Evolutionary conservation across 2,329 filamentous ascomycete species (phyloP).

Genomic region (Cladosporium halotolerans): DNA sequence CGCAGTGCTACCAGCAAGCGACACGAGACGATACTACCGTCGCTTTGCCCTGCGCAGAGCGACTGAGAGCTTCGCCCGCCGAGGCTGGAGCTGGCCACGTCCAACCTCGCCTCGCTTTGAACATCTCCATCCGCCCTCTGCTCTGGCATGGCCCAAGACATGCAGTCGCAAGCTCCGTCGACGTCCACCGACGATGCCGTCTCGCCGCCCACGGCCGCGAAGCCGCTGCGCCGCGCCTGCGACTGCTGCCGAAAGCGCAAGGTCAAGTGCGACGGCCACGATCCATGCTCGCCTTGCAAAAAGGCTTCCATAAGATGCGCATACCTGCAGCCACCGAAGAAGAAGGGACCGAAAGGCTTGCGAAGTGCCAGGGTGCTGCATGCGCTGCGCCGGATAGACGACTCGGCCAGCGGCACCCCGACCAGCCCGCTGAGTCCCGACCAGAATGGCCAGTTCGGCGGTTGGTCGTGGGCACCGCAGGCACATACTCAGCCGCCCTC

Average conservation of each 20-base stretch:
- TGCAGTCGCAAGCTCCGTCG: neutral
- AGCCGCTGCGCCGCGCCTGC: constrained; percentile 28
- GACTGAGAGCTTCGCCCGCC: too few relatives aligned
- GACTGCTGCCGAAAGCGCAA: constrained; percentile 34
- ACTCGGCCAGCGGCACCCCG: constrained; percentile 22
- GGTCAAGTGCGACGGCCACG: constrained; percentile 29
- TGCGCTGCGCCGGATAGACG: constrained; percentile 29
- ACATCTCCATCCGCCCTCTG: too few relatives aligned
- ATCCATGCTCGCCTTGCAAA: constrained; percentile 30
- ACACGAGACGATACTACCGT: neutral
- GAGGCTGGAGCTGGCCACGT: too few relatives aligned
- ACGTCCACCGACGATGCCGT: constrained; percentile 17
- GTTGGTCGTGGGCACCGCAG: constrained; percentile 24
- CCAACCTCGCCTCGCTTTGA: too few relatives aligned
- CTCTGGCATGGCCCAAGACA: neutral
- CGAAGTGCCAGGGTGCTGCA: constrained; percentile 30
- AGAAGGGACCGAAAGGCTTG: constrained; percentile 33
- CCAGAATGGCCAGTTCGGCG: constrained; percentile 21
- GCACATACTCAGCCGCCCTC: neutral
- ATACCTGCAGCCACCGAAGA: constrained; percentile 31
- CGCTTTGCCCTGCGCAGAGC: too few relatives aligned
- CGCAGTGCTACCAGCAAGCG: constrained; percentile 3
- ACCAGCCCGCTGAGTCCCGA: constrained; percentile 21
- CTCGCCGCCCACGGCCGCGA: constrained; percentile 13
- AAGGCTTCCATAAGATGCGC: constrained; percentile 31